A percentile compares a stretch with the other conserved stretches of the same genome.
Evolutionary conservation across 495 filamentous ascomycete species (phyloP).

Genomic region (Thozetella sp.): DNA sequence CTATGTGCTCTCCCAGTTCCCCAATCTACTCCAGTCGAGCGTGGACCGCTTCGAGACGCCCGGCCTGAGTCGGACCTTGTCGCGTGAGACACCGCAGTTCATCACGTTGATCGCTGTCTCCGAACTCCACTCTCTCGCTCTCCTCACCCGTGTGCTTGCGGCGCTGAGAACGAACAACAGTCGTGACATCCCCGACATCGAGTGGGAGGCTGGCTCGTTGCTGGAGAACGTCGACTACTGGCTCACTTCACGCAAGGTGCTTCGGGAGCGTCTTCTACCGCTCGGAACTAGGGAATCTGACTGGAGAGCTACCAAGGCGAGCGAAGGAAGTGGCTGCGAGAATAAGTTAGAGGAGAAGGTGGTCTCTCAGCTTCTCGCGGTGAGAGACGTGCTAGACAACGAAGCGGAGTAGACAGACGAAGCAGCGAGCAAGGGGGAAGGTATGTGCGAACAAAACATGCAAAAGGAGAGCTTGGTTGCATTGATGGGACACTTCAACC

Average conservation of each 20-base stretch:
- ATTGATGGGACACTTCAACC: no score
- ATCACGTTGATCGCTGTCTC: slow-evolving; percentile 71
- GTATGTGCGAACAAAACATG: no score
- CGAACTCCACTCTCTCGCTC: slow-evolving; percentile 75
- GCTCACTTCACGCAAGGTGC: slow-evolving; percentile 57
- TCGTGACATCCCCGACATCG: slow-evolving; percentile 65
- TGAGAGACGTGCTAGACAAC: slow-evolving; percentile 46
- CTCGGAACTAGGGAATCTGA: slow-evolving; percentile 69
- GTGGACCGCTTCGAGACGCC: slow-evolving; percentile 61
- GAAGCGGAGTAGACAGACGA: slow-evolving; percentile 28
- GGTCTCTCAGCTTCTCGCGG: slow-evolving; percentile 60
- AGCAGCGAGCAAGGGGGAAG: background rate
- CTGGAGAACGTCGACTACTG: slow-evolving; percentile 81
- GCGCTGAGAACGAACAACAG: slow-evolving; percentile 61
- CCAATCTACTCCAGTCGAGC: slow-evolving; percentile 66
- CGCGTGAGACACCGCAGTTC: slow-evolving; percentile 38
- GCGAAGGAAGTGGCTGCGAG: slow-evolving; percentile 37
- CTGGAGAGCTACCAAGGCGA: slow-evolving; percentile 49
- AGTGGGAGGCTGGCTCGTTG: slow-evolving; percentile 69
- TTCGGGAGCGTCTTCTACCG: slow-evolving; percentile 73
- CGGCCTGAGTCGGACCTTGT: slow-evolving; percentile 42
- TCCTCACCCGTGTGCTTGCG: slow-evolving; percentile 68
- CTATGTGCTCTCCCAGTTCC: slow-evolving; percentile 84
- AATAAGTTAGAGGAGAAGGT: slow-evolving; percentile 75
- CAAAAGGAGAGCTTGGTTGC: no score